These are phyloP conservation scores for Pythium vanterpoolii DNA, from an alignment of 352 stramenopile genomes.

Conservation along the genomic window DNA sequence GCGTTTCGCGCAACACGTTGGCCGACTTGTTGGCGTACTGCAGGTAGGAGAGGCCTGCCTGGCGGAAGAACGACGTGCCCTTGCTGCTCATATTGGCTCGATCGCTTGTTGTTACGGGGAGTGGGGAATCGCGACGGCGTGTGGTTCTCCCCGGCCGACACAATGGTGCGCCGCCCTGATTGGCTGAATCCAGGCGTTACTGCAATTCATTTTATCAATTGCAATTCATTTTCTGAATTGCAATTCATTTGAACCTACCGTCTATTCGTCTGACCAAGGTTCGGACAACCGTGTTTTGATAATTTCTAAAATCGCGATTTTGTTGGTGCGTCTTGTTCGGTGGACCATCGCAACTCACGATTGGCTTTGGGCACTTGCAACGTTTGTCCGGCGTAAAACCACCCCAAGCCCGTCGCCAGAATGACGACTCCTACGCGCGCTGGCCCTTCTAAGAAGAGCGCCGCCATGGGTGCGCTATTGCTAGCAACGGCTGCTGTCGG, in stretches of 20 bases:
- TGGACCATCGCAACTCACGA: too few relatives aligned
- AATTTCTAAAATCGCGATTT: background rate
- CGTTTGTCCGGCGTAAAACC: background rate
- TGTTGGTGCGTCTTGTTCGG: constrained; percentile 16
- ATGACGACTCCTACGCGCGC: constrained; percentile 4
- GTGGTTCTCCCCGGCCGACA: constrained; percentile 21
- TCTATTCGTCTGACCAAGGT: background rate
- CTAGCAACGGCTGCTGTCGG: constrained; percentile 39
- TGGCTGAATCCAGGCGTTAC: constrained; percentile 9
- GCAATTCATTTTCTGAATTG: constrained; percentile 19
- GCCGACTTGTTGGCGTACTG: constrained; percentile 89
- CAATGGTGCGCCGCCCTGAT: constrained; percentile 2
- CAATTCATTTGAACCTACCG: constrained; percentile 19
- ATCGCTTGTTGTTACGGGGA: constrained; percentile 2
- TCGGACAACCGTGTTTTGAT: constrained; percentile 7
- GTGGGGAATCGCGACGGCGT: background rate
- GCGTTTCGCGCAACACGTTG: constrained; percentile 56
- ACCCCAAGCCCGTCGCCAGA: constrained; percentile 13
- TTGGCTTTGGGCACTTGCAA: constrained; percentile 12
- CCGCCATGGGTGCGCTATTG: constrained; percentile 47
- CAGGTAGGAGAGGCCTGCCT: constrained; percentile 83
- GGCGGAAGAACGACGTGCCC: constrained; percentile 86
- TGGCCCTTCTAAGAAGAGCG: constrained; percentile 16
- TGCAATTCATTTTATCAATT: constrained; percentile 8
- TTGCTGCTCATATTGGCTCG: constrained; percentile 52